Evolutionary conservation across 495 filamentous ascomycete species (phyloP), one percentile per base, ranked within the genome.

Genomic region (Astrothelium subdiscretum): DNA sequence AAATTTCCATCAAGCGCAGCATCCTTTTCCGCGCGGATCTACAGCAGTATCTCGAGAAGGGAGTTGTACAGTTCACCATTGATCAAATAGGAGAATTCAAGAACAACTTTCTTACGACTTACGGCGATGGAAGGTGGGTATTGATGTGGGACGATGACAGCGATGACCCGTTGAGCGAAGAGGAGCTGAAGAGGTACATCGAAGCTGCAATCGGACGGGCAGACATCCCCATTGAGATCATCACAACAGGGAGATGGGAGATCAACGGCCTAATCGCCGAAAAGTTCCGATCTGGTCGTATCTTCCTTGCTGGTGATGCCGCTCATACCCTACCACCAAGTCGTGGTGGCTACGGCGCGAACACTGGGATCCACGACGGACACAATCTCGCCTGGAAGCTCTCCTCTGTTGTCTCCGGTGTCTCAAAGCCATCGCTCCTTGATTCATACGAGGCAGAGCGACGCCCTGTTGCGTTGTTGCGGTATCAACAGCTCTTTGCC

Each of bases 301-400:
- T 63, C 29, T 38, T 63, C 20, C 38, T 63, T 10, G 62, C 62
- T 22, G 62, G 62, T 20, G 57, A 63, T 43, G 62, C 62, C 29
- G 62, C 62, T 13, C 62, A 63, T 26, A 51, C 38, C 5, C 32
- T 59, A 10, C 40, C 62, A 8, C 62, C 62, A 3, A 40, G 38
- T 27, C 43, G 43, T 48, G 61, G 61, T 29, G 61, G 61, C 15
- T 58, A 40, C 22, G 61, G 61, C 22, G 52, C n/a, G 11, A 63
- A 63, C 22, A 63, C 61, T 3, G 61, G 61, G 11, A 63, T 63
- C 32, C 61, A 63, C 27, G 61, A 63, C 20, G 61, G 26, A 20
- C 60, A 62, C 40, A 62, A 62, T 22, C 26, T 62, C 6, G 60
- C 60, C 26, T 62, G 60, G 60, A 62, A 62, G 29, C 40, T 62